phyloP scores from a whole-genome alignment of 2,329 filamentous ascomycete species.

The Paraphoma sp. region DNA sequence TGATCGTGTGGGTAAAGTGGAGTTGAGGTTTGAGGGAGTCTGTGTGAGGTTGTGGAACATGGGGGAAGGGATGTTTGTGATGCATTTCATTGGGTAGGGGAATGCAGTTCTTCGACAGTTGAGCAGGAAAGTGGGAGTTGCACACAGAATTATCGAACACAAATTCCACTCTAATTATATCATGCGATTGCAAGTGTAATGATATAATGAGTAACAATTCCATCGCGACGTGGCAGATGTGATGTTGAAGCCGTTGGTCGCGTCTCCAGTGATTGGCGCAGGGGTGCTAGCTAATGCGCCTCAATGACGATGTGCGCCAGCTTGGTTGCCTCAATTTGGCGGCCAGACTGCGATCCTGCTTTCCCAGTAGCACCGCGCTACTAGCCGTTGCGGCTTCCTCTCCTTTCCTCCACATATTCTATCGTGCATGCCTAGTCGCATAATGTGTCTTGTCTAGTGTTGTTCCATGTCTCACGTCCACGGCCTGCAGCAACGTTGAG shows the following conservation, averaged over 20 bases:
- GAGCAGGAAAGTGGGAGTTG: no score
- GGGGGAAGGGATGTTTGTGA: background rate
- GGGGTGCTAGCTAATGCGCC: conserved; percentile 18
- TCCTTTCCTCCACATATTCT: conserved; percentile 14
- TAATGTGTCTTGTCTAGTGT: conserved; percentile 24
- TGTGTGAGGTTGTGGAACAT: background rate
- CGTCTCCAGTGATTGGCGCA: conserved; percentile 28
- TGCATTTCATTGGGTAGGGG: no score
- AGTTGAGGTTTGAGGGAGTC: no score
- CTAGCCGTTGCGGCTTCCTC: conserved; percentile 21
- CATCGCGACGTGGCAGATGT: background rate
- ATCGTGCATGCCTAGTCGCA: conserved; percentile 6
- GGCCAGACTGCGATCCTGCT: conserved; percentile 17
- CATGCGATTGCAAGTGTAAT: background rate
- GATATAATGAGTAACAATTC: background rate
- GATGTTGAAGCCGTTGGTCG: background rate
- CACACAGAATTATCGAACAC: no score
- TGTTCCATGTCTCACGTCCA: conserved; percentile 11
- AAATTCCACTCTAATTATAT: no score
- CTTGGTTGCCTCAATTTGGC: conserved; percentile 18
- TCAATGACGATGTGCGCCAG: conserved; percentile 25
- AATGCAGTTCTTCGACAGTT: no score
- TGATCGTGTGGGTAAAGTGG: conserved; percentile 13
- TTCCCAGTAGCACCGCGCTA: conserved; percentile 16
- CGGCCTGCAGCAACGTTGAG: conserved; percentile 11